These are phyloP conservation scores for Dactylonectria macrodidyma DNA, from an alignment of 2,329 filamentous ascomycete genomes.

Conservation along the genomic window DNA sequence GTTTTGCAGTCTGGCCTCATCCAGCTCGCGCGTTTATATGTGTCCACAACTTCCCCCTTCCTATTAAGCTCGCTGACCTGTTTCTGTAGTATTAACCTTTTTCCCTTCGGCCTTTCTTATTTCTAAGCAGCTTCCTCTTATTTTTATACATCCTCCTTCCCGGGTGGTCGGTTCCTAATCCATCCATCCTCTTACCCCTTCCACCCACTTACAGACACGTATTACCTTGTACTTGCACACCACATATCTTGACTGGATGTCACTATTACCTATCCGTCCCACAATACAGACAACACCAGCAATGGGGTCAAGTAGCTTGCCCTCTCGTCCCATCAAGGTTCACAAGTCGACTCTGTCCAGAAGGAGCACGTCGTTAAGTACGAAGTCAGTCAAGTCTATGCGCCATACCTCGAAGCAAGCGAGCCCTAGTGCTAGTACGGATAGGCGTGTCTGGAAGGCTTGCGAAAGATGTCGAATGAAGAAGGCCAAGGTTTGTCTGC, in stretches of 20 bases:
- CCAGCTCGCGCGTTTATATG: too few species aligned
- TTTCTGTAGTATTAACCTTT: conserved; percentile 19
- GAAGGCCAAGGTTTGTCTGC: conserved; percentile 72
- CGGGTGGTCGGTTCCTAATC: conserved; percentile 28
- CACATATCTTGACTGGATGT: conserved; percentile 17
- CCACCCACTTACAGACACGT: conserved; percentile 31
- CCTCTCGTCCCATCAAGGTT: conserved; percentile 67
- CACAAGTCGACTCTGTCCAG: conserved; percentile 53
- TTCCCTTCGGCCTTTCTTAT: not conserved
- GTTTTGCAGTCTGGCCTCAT: too few species aligned
- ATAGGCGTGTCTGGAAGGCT: conserved; percentile 63
- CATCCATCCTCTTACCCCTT: conserved; percentile 2
- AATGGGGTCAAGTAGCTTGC: conserved; percentile 65
- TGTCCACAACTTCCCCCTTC: too few species aligned
- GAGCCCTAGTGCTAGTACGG: conserved; percentile 57
- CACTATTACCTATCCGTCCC: conserved; percentile 19
- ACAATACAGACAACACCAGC: conserved; percentile 38
- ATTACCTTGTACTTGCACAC: too few species aligned
- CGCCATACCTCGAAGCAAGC: too few species aligned
- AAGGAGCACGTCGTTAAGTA: conserved; percentile 56
- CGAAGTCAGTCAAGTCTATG: conserved; percentile 65
- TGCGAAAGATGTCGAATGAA: conserved; percentile 72
- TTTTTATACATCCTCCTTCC: conserved; percentile 37
- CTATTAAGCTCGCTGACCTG: conserved; percentile 43
- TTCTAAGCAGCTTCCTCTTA: conserved; percentile 5